A percentile compares a stretch with the other conserved stretches of the same genome.
Conservation (phyloP, 352 stramenopile species). For the Pythium myriotylum region DNA sequence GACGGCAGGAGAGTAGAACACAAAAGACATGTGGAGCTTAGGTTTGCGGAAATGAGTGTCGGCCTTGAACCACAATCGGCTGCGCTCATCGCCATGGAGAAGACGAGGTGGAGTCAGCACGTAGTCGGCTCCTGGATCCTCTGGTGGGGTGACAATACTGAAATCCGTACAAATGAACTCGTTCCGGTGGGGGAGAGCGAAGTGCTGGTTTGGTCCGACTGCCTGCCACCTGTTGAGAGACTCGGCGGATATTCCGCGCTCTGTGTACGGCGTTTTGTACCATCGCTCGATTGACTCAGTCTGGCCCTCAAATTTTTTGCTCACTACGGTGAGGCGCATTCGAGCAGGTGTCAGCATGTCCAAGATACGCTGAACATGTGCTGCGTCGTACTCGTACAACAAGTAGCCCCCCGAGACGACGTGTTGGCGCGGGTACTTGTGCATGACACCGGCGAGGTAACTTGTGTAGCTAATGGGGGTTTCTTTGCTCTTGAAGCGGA, state of each 20-base stretch:
- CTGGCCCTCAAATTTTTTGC: slow-evolving; percentile 64
- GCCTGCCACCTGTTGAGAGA: slow-evolving; percentile 44
- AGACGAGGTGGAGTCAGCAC: slow-evolving; percentile 33
- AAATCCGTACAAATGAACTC: slow-evolving; percentile 85
- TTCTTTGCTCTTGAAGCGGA: slow-evolving; percentile 83
- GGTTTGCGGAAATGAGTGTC: slow-evolving; percentile 91
- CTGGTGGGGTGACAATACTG: slow-evolving; percentile 46
- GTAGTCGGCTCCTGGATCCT: slow-evolving; percentile 18
- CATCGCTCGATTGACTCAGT: slow-evolving; percentile 57
- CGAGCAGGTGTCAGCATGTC: slow-evolving; percentile 45
- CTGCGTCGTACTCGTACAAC: slow-evolving; percentile 66
- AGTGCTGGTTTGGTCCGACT: slow-evolving; percentile 30
- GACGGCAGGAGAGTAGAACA: slow-evolving; percentile 64
- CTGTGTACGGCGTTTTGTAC: slow-evolving; percentile 71
- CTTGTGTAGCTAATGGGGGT: slow-evolving; percentile 71
- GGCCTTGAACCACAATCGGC: slow-evolving; percentile 85
- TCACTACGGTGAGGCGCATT: slow-evolving; percentile 71
- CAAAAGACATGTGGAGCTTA: slow-evolving; percentile 87
- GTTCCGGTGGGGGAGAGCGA: slow-evolving; percentile 66
- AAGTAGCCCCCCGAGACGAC: slow-evolving; percentile 66
- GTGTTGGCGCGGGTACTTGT: slow-evolving; percentile 60
- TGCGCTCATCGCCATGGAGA: slow-evolving; percentile 48
- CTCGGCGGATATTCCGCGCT: slow-evolving; percentile 34
- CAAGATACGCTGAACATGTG: slow-evolving; percentile 56
- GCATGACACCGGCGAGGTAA: slow-evolving; percentile 67